Evolutionary conservation across 306 rosid genomes (phyloP).

Genomic region (Acmispon strigosus): DNA sequence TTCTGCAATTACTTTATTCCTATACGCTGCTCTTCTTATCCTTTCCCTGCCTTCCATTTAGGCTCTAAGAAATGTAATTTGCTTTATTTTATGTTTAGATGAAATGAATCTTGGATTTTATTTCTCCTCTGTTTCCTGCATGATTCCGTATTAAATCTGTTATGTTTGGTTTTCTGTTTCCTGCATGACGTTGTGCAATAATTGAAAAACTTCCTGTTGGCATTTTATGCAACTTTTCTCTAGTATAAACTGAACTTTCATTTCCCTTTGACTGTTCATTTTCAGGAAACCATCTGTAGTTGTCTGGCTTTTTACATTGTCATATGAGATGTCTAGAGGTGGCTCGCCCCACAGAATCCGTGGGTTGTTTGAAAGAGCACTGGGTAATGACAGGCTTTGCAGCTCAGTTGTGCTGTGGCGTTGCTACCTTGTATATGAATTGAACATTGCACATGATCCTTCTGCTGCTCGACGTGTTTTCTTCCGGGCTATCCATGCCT

Average conservation of each 20-base stretch:
- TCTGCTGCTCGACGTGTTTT: slow-evolving; percentile 72
- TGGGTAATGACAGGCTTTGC: slow-evolving; percentile 48
- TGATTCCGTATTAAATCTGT: background rate
- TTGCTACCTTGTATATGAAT: slow-evolving; percentile 68
- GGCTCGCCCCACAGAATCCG: slow-evolving; percentile 76
- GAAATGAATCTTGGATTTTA: background rate
- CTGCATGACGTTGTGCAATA: background rate
- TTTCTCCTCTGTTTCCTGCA: background rate
- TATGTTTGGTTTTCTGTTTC: background rate
- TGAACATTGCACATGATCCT: slow-evolving; percentile 47
- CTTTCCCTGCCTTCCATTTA: background rate
- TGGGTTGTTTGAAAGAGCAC: slow-evolving; percentile 78
- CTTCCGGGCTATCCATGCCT: slow-evolving; percentile 95
- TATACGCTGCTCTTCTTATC: background rate
- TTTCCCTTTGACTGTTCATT: slow-evolving; percentile 19
- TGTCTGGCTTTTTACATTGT: slow-evolving; percentile 71
- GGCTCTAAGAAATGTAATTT: background rate
- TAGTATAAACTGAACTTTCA: background rate
- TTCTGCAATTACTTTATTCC: background rate
- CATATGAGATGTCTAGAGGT: slow-evolving; percentile 71
- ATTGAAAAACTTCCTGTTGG: background rate
- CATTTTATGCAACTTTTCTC: background rate
- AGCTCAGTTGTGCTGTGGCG: slow-evolving; percentile 87
- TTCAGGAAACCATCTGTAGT: slow-evolving; percentile 79
- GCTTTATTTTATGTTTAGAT: too few relatives aligned